phyloP scores from a whole-genome alignment of 1,284 basidiomycete genomes.

The Pulveroboletus sp. region DNA sequence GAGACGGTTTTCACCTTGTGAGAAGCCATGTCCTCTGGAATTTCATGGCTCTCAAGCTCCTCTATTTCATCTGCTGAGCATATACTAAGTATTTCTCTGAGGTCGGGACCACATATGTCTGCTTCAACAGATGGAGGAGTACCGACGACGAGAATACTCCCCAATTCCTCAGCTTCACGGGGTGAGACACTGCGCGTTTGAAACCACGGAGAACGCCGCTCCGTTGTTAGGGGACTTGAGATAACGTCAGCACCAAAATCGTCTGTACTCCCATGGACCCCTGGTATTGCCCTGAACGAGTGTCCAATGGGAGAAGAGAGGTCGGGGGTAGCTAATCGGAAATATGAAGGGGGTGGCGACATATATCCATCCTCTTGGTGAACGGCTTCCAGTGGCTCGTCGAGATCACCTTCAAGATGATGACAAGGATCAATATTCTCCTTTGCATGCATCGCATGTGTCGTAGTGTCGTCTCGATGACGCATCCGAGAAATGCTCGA shows the following conservation, averaged over 20 bases:
- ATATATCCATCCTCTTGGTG: constrained; percentile 78
- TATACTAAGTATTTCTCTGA: constrained; percentile 47
- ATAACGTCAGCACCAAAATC: constrained; percentile 60
- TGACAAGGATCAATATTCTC: constrained; percentile 43
- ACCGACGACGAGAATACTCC: constrained; percentile 40
- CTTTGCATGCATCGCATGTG: constrained; percentile 36
- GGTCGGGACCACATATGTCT: constrained; percentile 43
- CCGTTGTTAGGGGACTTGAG: constrained; percentile 56
- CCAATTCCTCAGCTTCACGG: constrained; percentile 5
- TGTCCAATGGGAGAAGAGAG: constrained; percentile 58
- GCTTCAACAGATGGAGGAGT: constrained; percentile 33
- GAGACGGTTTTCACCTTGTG: neutral
- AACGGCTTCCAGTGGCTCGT: constrained; percentile 35
- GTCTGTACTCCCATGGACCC: constrained; percentile 22
- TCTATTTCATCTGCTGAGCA: constrained; percentile 54
- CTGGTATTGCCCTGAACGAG: constrained; percentile 18
- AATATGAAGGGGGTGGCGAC: constrained; percentile 60
- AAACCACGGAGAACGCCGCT: constrained; percentile 26
- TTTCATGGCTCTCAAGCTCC: constrained; percentile 31
- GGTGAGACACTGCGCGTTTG: constrained; percentile 12
- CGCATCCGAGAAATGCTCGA: constrained; percentile 35
- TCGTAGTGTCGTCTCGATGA: constrained; percentile 49
- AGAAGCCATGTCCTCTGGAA: neutral
- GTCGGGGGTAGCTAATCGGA: constrained; percentile 54
- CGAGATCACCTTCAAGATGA: constrained; percentile 34